Base-by-base conservation (phyloP, 306 rosid genomes). In the Coriaria nepalensis region DNA sequence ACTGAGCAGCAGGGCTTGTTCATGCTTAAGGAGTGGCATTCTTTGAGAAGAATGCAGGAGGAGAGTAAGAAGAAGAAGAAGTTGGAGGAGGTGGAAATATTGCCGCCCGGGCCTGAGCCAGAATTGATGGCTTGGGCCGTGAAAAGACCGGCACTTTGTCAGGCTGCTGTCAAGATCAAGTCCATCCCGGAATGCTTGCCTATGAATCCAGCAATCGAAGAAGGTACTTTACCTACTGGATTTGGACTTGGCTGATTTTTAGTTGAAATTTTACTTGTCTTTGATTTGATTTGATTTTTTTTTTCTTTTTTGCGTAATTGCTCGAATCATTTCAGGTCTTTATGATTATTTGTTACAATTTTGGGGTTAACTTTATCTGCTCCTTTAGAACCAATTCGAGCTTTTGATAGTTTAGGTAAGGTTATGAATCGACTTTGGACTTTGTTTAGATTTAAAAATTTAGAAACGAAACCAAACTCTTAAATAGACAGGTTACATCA, bases 91-190 rank as follows among this genome's bases (percentile, higher is more conserved):
- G 61, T 33, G 13, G 36, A 10, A 8, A 47, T n/a, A 2, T 6
- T 10, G 33, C 15, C 45, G 5, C 43, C 33, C 14, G 10, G 40
- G 0, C 45, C 52, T 6, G 29, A 39, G 49, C 11, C 59, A 5
- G 61, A 41, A 32, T 5, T 50, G 40, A 40, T 33, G 5, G 56
- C 71, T n/a, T 60, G 68, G 68, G 64, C 73, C 0, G 54, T 63
- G 3, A 50, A 45, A 35, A 52, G 68, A 33, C 34, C 65, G 2
- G 56, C 55, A 2, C 45, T 61, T 6, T 51, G 51, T 20, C 52
- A 62, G 13, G 64, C 78, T 15, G 53, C 60, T 39, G 50, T 12
- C 10, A 68, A 60, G 61, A 51, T 63, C 59, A 64, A 64, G 37
- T 45, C 62, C 52, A 45, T 33, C 6, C 57, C 54, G 41, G 59